Base-by-base conservation (phyloP, 2,329 filamentous ascomycete species). In the Coniochaeta prunicola region DNA sequence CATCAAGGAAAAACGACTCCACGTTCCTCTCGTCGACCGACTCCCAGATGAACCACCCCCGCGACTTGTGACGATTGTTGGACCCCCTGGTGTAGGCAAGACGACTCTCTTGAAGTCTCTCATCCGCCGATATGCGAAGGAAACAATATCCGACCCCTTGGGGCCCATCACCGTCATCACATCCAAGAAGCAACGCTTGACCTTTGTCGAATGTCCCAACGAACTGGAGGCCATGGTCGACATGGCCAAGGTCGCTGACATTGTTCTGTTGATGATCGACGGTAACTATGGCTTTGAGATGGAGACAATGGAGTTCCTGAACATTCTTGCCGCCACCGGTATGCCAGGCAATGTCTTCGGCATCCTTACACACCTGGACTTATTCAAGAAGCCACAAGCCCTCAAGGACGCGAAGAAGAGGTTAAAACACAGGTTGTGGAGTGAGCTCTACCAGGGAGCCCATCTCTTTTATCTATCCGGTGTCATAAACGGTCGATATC, bases 261-360 rank as follows among this genome's bases (percentile, higher is more conserved):
- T 99, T 67, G 91, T 97, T 6, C 81, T 99, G 56, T 82, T 99
- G 59, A 94, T 99, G 90, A 99, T 99, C 66, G 94, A 99, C 70
- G 96, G 94, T 59, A 97, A 97, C 75, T 99, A 90, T 69, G 96
- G 94, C 15, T 99, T 99, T 70, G 94, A 99, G 76, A 99, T 99
- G 94, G 94, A 99, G 80, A 99, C 94, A 0, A 99, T 99, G 94
- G 94, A 99, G 75, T 99, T 99, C 62, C 78, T 99, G 69, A 97
- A 97, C 67, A 87, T 97, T 19, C 79, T 99, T 56, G 89, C 90
- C n/a, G 86, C 91, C 2, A 96, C 90, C 31, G 94, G 94, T 73
- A 97, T 99, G 93, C 94, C 96, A 0, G 93, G 94, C 64, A 99
- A 99, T 67, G 92, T 99, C 38, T 97, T 99, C 70, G 94, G 94